A percentile compares a stretch with the other conserved stretches of the same genome.
Conservation (phyloP, 352 stramenopile species). For the Achlya hypogyna region DNA sequence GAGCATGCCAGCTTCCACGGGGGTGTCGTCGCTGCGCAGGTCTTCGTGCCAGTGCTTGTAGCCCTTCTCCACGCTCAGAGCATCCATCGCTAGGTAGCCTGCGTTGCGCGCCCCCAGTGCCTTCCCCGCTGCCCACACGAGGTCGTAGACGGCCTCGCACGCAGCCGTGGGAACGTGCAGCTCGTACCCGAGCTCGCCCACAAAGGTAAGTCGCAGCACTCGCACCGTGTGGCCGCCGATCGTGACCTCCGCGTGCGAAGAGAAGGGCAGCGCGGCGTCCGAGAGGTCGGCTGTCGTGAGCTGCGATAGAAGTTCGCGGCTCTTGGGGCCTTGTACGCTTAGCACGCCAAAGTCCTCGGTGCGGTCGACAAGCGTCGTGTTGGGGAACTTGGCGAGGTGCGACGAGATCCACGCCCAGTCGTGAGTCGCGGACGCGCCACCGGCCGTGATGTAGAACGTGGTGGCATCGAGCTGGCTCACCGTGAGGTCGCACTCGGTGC, state of each 20-base stretch:
- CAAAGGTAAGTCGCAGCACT: conserved; percentile 29
- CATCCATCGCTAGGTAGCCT: conserved; percentile 29
- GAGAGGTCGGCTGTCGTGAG: conserved; percentile 30
- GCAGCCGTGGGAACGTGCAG: conserved; percentile 35
- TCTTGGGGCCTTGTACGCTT: conserved; percentile 50
- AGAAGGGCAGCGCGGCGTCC: conserved; percentile 34
- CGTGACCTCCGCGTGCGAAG: conserved; percentile 30
- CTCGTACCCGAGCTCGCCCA: conserved; percentile 33
- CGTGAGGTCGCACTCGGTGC: conserved; percentile 27
- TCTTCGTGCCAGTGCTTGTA: conserved; percentile 29
- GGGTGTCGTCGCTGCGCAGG: conserved; percentile 25
- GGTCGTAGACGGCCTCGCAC: conserved; percentile 39
- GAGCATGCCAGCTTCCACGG: conserved; percentile 27
- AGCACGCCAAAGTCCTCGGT: conserved; percentile 42
- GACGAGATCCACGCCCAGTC: conserved; percentile 26
- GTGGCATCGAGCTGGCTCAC: conserved; percentile 22
- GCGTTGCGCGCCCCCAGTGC: conserved; percentile 23
- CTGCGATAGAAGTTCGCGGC: conserved; percentile 33
- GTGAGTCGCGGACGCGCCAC: conserved; percentile 25
- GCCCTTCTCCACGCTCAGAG: conserved; percentile 26
- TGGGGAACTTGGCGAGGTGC: conserved; percentile 3
- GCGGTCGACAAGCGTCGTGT: conserved; percentile 31
- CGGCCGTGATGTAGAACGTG: conserved; percentile 27
- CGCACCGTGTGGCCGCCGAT: conserved; percentile 31
- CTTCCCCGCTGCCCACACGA: conserved; percentile 27